Evolutionary conservation across 176 grass and related monocot genomes (phyloP), one percentile per base, ranked within the genome.

Genomic region (Rhynchospora pubera): DNA sequence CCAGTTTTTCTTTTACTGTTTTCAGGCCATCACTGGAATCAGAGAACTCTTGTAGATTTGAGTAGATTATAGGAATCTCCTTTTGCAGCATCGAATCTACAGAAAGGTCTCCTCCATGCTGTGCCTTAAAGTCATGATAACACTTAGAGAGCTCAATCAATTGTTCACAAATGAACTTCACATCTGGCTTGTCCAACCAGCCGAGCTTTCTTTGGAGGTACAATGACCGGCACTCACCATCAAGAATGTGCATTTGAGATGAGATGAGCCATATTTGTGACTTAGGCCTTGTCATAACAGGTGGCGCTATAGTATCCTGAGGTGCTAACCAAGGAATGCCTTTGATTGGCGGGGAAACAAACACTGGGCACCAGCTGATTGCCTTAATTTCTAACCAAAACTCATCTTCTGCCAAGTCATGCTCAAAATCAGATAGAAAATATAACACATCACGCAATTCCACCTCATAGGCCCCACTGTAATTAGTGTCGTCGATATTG

Each of bases 181-280:
- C 78, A 89, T 88, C 83, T 74, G 84, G 90, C 67, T 73, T 57
- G 44, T 92, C 90, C 74, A 89, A 88, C 94, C 94, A 97, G 65
- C 85, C 85, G 81, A 97, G 94, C 69, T 92, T 97, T 86, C 85
- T 88, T 80, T 97, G 89, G 43, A 97, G 77, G 67, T 97, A 94
- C 50, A 89, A 82, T 68, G 92, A 97, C 65, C 81, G 87, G 77
- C 86, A 92, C 86, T 91, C 85, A 74, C 85, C 87, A 92, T 85
- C 88, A 87, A 97, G 92, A 88, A 97, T 88, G 56, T 85, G 87
- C 94, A 94, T 89, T 85, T 92, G 90, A 69, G 90, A 92, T 83
- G 94, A 94, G 75, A 89, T 92, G 79, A 97, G 86, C 94, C 94
- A 97, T 85, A 94, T 91, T 79, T 94, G 94, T 81, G 92, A 94